Evolutionary conservation across 2,329 filamentous ascomycete genomes (phyloP).

Genomic region (Fusarium odoratissimum): DNA sequence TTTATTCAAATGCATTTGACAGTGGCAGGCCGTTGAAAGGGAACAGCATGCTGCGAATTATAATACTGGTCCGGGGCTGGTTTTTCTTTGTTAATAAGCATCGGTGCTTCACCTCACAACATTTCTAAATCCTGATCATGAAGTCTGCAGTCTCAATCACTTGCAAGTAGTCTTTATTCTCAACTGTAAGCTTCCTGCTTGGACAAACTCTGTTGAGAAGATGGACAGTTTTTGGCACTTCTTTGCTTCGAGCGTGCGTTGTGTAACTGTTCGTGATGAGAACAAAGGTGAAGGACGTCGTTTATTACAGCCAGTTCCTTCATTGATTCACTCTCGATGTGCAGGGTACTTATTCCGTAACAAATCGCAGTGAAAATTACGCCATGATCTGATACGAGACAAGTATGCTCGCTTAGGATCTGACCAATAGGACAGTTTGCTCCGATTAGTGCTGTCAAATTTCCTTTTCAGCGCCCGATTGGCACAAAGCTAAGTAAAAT

Average conservation of each 20-base stretch:
- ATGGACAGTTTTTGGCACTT: too few relatives aligned
- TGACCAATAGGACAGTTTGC: neutral
- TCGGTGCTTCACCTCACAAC: too few relatives aligned
- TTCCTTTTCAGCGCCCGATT: neutral
- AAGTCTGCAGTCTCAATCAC: neutral
- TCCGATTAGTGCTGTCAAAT: neutral
- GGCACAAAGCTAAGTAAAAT: neutral
- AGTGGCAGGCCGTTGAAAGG: too few relatives aligned
- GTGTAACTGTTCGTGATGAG: neutral
- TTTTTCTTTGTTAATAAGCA: neutral
- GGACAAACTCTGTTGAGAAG: accelerated
- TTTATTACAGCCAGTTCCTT: neutral
- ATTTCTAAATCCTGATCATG: too few relatives aligned
- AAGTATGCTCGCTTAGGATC: neutral
- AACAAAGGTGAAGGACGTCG: neutral
- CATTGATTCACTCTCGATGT: too few relatives aligned
- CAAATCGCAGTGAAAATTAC: accelerated
- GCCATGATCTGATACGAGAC: accelerated
- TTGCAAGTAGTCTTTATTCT: neutral
- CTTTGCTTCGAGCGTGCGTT: neutral
- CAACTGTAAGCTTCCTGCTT: accelerated
- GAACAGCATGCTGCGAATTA: neutral
- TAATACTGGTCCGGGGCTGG: too few relatives aligned
- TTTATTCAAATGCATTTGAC: neutral
- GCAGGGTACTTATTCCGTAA: neutral